Conservation (phyloP, 345 rosid genomes). For the Garcia nutans region DNA sequence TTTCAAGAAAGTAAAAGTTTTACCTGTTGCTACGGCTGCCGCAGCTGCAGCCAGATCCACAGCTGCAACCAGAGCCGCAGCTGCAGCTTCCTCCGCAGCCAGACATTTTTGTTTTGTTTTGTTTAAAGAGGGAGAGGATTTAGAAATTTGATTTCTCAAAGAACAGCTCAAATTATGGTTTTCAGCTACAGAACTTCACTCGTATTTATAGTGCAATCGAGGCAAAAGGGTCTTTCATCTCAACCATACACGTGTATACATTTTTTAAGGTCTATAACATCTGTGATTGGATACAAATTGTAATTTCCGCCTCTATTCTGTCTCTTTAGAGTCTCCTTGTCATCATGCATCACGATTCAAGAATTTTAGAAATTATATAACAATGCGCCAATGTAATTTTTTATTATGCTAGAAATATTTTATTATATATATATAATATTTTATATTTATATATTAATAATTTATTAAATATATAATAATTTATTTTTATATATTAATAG, state of each 20-base stretch:
- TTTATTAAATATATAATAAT: too few relatives aligned
- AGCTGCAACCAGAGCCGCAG: conserved; percentile 28
- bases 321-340: neutral
- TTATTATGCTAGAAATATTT: too few relatives aligned
- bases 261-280: conserved; percentile 18
- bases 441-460: too few relatives aligned
- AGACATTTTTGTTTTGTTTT: conserved; percentile 11
- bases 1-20: neutral
- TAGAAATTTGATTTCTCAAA: neutral
- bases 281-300: neutral
- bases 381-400: too few relatives aligned
- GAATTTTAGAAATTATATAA: too few relatives aligned
- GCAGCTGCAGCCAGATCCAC: conserved; percentile 25
- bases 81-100: conserved; percentile 28
- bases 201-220: conserved; percentile 19
- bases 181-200: accelerated
- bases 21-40: conserved; percentile 22
- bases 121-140: neutral
- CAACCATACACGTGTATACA: conserved; percentile 39
- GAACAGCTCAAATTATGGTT: neutral
- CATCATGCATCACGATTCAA: neutral
- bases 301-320: neutral
- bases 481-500: too few relatives aligned
- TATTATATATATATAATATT: too few relatives aligned
- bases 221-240: neutral